phyloP scores from a whole-genome alignment of 2,329 filamentous ascomycete genomes.

The Epicoccum nigrum region DNA sequence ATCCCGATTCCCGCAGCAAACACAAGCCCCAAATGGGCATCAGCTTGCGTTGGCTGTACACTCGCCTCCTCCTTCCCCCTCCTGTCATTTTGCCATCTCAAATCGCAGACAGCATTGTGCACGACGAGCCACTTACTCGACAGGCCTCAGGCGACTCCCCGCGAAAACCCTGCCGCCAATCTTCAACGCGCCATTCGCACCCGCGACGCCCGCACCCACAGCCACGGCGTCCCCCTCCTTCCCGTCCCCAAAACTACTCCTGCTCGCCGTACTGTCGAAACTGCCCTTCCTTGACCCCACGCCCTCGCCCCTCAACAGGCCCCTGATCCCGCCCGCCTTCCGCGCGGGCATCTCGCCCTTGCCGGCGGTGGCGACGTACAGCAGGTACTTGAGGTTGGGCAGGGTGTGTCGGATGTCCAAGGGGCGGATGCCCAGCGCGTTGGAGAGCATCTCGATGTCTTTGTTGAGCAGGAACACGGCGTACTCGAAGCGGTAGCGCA shows the following conservation, averaged over 20 bases:
- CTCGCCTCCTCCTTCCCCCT: no score
- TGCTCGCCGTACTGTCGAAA: slow-evolving; percentile 40
- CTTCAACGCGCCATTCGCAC: slow-evolving; percentile 4
- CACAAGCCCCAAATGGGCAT: no score
- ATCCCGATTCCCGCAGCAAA: no score
- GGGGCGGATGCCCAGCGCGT: slow-evolving; percentile 73
- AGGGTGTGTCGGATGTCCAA: slow-evolving; percentile 91
- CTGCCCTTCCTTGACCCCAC: slow-evolving; percentile 38
- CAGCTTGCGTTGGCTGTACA: no score
- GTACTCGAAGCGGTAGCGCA: slow-evolving; percentile 93
- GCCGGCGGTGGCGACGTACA: slow-evolving; percentile 88
- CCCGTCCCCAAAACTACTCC: slow-evolving; percentile 24
- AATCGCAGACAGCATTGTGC: no score
- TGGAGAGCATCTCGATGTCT: slow-evolving; percentile 75
- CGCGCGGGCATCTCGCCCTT: slow-evolving; percentile 62
- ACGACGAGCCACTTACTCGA: no score
- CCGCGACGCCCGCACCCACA: background rate
- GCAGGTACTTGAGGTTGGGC: slow-evolving; percentile 89
- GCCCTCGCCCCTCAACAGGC: slow-evolving; percentile 38
- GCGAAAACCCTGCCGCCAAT: slow-evolving; percentile 23
- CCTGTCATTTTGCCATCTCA: no score
- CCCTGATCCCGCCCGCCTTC: slow-evolving; percentile 46
- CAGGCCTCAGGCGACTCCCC: slow-evolving; percentile 37
- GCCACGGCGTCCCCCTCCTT: background rate
- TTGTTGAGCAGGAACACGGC: slow-evolving; percentile 97